These are phyloP conservation scores for Leishmania mexicana DNA, from an alignment of 208 protist species.

Conservation along the genomic window DNA sequence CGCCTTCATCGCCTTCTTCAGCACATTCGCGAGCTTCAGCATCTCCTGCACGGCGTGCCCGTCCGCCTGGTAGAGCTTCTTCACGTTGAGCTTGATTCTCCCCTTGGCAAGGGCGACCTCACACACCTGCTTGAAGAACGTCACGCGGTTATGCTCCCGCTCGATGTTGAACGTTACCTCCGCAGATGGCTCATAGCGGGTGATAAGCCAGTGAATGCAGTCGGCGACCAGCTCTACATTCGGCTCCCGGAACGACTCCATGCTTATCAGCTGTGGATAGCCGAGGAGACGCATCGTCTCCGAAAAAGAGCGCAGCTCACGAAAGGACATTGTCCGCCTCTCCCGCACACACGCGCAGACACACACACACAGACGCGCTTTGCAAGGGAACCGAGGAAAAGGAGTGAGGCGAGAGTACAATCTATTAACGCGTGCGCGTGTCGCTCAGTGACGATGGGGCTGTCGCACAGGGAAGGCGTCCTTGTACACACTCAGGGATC, in stretches of 20 bases:
- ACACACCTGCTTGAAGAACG: conserved; percentile 94
- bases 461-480: neutral
- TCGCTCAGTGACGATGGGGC: neutral
- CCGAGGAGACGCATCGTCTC: conserved; percentile 96
- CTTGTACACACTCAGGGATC: neutral
- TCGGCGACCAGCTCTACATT: conserved; percentile 96
- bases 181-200: conserved; percentile 91
- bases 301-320: conserved; percentile 93
- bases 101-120: conserved; percentile 85
- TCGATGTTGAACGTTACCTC: conserved; percentile 92
- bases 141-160: conserved; percentile 89
- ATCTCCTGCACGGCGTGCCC: conserved; percentile 97
- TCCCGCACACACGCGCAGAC: neutral
- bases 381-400: neutral
- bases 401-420: neutral
- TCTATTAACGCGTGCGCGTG: neutral
- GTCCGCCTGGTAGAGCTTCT: conserved; percentile 94
- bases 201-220: conserved; percentile 93
- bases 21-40: conserved; percentile 92
- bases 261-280: conserved; percentile 95
- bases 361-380: neutral
- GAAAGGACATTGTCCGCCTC: conserved; percentile 83
- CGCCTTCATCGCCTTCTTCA: conserved; percentile 89
- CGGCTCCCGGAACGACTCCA: conserved; percentile 96
- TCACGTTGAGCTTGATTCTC: conserved; percentile 94